phyloP scores from a whole-genome alignment of 2,329 filamentous ascomycete genomes.

The Colletotrichum spaethianum region DNA sequence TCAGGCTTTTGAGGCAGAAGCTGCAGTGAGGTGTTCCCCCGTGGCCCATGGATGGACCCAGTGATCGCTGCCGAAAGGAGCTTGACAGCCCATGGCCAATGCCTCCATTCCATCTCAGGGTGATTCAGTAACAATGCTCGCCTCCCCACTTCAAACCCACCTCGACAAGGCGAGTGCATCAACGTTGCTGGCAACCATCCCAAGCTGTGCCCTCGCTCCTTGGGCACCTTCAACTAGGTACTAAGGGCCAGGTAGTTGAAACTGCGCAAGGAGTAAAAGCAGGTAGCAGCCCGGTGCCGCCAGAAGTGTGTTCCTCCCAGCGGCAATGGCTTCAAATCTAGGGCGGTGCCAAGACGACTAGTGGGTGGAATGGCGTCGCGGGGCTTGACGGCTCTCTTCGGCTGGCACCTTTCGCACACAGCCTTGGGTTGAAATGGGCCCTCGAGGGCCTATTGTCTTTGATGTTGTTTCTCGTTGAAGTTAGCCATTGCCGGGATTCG shows the following conservation, averaged over 20 bases:
- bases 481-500: conserved; percentile 10
- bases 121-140: too few relatives aligned
- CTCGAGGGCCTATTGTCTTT: neutral
- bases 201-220: neutral
- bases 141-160: too few relatives aligned
- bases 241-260: neutral
- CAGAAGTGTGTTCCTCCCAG: neutral
- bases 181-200: too few relatives aligned
- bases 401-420: neutral
- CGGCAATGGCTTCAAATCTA: conserved; percentile 3
- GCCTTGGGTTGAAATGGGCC: neutral
- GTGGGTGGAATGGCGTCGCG: neutral
- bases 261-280: neutral
- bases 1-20: neutral
- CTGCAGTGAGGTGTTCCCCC: neutral
- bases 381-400: conserved; percentile 14
- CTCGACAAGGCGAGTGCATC: too few relatives aligned
- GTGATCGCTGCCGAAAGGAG: neutral
- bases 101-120: neutral
- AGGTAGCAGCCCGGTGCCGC: neutral
- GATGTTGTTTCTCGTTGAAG: neutral
- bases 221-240: neutral
- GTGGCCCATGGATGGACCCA: neutral
- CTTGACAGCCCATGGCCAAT: neutral
- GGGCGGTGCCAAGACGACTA: conserved; percentile 15